Percentiles rank a stretch among this genome's conserved stretches.
Conservation (phyloP, 306 rosid species). For the Cucurbita moschata region DNA sequence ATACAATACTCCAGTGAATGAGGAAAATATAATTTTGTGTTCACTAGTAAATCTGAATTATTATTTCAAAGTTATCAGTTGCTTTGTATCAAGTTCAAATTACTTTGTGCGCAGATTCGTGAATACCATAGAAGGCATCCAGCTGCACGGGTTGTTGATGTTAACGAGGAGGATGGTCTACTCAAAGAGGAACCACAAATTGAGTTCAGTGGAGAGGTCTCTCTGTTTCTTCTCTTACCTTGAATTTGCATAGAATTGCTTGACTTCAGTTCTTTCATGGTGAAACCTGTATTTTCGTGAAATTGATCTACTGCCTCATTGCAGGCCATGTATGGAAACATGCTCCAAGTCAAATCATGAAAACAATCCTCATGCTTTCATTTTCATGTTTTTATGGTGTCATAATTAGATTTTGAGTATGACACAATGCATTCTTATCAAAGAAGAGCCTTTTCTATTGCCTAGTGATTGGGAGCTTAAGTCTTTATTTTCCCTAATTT, state of each 20-base stretch:
- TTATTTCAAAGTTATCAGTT: neutral
- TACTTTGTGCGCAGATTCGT: conserved; percentile 51
- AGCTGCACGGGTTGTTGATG: conserved; percentile 75
- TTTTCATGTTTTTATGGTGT: neutral
- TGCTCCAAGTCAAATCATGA: neutral
- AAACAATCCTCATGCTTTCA: neutral
- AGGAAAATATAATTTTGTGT: neutral
- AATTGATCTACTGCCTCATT: neutral
- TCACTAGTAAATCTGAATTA: neutral
- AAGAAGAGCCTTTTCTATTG: neutral
- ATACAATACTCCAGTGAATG: neutral
- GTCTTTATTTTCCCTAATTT: neutral
- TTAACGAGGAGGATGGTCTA: conserved; percentile 52
- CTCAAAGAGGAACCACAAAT: conserved; percentile 82
- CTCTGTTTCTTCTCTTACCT: conserved; percentile 1
- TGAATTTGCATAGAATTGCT: neutral
- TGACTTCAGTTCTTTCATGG: neutral
- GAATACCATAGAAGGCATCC: conserved; percentile 95
- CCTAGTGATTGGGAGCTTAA: neutral
- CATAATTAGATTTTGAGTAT: neutral
- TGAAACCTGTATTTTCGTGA: neutral
- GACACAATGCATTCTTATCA: neutral
- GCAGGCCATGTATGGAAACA: neutral
- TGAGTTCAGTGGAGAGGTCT: conserved; percentile 98
- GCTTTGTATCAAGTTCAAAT: neutral